These are phyloP conservation scores for Calonectria pseudoreteaudii DNA, from an alignment of 2,329 filamentous ascomycete species.

Conservation along the genomic window DNA sequence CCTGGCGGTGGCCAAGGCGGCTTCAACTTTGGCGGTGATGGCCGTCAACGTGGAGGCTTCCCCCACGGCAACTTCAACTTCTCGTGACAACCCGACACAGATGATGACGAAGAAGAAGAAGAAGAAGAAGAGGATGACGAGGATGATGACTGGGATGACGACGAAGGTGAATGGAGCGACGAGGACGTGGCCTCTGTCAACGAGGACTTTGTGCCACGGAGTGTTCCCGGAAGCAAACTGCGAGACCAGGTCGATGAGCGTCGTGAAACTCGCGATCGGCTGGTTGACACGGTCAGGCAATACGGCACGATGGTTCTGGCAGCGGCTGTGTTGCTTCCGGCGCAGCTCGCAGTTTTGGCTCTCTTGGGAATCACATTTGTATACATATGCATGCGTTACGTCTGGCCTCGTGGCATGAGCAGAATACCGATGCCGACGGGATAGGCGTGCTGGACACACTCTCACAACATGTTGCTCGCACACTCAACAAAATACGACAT, in stretches of 20 bases:
- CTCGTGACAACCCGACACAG: slow-evolving; percentile 61
- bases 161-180: slow-evolving; percentile 41
- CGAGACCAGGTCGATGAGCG: slow-evolving; percentile 46
- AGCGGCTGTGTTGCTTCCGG: slow-evolving; percentile 61
- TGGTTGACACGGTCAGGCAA: slow-evolving; percentile 56
- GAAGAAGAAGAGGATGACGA: slow-evolving; percentile 42
- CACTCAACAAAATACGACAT: slow-evolving; percentile 39
- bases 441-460: slow-evolving; percentile 41
- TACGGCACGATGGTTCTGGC: slow-evolving; percentile 57
- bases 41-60: slow-evolving; percentile 53
- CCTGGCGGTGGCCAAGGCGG: slow-evolving; percentile 60
- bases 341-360: slow-evolving; percentile 53
- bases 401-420: slow-evolving; percentile 37
- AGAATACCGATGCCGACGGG: slow-evolving; percentile 27
- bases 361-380: slow-evolving; percentile 50
- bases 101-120: slow-evolving; percentile 43
- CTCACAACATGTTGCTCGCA: slow-evolving; percentile 14
- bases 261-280: slow-evolving; percentile 50
- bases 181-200: slow-evolving; percentile 37
- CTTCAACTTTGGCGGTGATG: slow-evolving; percentile 66
- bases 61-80: slow-evolving; percentile 54
- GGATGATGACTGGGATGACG: slow-evolving; percentile 38
- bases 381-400: slow-evolving; percentile 54
- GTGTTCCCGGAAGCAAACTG: slow-evolving; percentile 39
- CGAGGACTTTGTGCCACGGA: slow-evolving; percentile 33